Evolutionary conservation across 306 rosid species (phyloP), one percentile per base, ranked within the genome.

Genomic region (Luffa acutangula): DNA sequence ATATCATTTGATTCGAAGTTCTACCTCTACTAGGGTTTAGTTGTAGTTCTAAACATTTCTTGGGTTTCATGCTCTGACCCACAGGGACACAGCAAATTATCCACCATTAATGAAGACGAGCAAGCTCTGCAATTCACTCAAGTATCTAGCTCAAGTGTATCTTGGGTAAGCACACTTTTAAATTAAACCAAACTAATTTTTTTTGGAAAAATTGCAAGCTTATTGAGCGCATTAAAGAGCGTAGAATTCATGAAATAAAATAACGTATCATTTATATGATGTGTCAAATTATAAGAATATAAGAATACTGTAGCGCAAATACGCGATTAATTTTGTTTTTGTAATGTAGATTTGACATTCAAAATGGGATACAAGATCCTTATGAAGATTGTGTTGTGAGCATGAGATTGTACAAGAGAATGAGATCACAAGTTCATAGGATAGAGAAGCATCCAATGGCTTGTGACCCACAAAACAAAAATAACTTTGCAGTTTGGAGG

Each of bases 51-150:
- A 42, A 6, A 15, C n/a, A 17, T 53, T 34, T 63, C 2, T 3
- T 43, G 48, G 52, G 4, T 45, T 70, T 21, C 6, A 13, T 72
- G 41, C 39, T 5, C 42, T 3, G 6, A 48, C 9, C 33, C 8
- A 58, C 86, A 96, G 99, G 91, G 99, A 96, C 83, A 93, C 93
- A 25, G 96, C 97, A 75, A 91, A 89, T 80, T 96, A 96, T 81
- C 99, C 98, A 70, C 99, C 99, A 78, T 81, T 96, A 82, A 89
- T 93, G 97, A 96, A 96, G 83, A 91, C 99, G 2, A 96, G 94
- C 93, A 96, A 96, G 89, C 93, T 93, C 72, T 87, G 97, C 90
- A 96, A 93, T 88, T 85, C 99, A 42, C 97, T 96, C 78, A 93
- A 96, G 89, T 90, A 93, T 83, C 83, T 96, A 74, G 85, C 98